These are phyloP conservation scores for Phytophthora constricta DNA, from an alignment of 352 stramenopile genomes.

Conservation along the genomic window DNA sequence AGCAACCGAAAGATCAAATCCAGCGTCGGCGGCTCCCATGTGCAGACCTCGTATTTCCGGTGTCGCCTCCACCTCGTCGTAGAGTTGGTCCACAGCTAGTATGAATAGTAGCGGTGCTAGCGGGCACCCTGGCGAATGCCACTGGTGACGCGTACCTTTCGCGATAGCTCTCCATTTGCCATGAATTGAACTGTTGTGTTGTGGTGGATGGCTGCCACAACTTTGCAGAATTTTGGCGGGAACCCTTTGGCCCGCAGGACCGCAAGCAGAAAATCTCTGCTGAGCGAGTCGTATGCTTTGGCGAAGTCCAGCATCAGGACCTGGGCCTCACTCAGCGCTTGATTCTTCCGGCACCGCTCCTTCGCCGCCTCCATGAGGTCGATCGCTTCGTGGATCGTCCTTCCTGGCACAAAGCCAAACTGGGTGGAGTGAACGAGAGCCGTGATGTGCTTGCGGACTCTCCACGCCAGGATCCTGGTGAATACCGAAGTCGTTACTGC, in stretches of 20 bases:
- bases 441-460: not conserved
- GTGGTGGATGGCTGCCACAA: not conserved
- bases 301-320: constrained; percentile 10
- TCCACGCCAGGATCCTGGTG: too few species aligned
- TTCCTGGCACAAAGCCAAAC: not conserved
- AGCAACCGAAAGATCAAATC: not conserved
- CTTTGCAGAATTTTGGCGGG: not conserved
- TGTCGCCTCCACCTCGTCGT: not conserved
- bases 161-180: not conserved
- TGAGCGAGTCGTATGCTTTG: constrained; percentile 10
- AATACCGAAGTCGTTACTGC: too few species aligned
- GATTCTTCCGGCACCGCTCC: not conserved
- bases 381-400: constrained; percentile 12
- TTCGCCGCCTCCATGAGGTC: constrained; percentile 12
- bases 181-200: not conserved
- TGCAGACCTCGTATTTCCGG: not conserved
- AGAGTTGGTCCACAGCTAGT: not conserved
- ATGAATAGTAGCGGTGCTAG: constrained; percentile 12
- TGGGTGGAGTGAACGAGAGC: not conserved
- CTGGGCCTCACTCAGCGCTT: not conserved
- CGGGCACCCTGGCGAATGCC: constrained; percentile 4
- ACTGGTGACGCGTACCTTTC: not conserved
- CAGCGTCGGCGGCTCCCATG: not conserved
- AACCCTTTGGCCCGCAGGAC: constrained; percentile 14
- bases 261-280: too few species aligned